Evolutionary conservation across 2,329 filamentous ascomycete species (phyloP).

Genomic region (Colletotrichum cuscutae): DNA sequence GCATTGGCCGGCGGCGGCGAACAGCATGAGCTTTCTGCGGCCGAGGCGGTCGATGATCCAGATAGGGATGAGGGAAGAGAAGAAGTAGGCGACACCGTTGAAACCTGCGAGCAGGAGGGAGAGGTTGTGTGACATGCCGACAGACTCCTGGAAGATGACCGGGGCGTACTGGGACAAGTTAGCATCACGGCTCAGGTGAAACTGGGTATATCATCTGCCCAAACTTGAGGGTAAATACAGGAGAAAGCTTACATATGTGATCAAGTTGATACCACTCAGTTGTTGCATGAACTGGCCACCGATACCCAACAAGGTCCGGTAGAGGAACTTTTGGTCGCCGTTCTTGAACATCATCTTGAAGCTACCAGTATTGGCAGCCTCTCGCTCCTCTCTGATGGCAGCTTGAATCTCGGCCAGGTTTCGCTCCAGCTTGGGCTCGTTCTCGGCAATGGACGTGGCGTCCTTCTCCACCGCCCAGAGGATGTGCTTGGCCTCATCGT

Average conservation of each 20-base stretch:
- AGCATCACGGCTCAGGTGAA: neutral
- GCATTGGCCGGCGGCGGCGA: conserved; percentile 47
- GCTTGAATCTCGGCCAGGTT: conserved; percentile 50
- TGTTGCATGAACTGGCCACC: conserved; percentile 58
- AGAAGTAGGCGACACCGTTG: conserved; percentile 52
- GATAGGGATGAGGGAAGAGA: conserved; percentile 45
- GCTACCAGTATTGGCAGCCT: conserved; percentile 45
- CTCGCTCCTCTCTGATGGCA: conserved; percentile 51
- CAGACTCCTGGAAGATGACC: conserved; percentile 55
- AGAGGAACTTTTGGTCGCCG: conserved; percentile 52
- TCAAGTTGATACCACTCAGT: conserved; percentile 46
- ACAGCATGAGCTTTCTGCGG: conserved; percentile 69
- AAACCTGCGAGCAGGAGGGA: conserved; percentile 65
- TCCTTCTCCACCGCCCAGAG: conserved; percentile 44
- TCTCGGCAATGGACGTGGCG: conserved; percentile 39
- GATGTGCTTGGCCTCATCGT: conserved; percentile 53
- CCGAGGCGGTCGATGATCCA: conserved; percentile 56
- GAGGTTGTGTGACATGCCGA: conserved; percentile 53
- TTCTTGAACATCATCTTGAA: conserved; percentile 52
- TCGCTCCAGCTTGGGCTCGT: conserved; percentile 40
- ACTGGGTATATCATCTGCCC: fast-evolving
- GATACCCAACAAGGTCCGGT: conserved; percentile 51
- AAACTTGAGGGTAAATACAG: no score
- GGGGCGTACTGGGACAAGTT: conserved; percentile 46
- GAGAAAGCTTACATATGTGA: conserved; percentile 37